A percentile compares a stretch with the other conserved stretches of the same genome.
phyloP scores from a whole-genome alignment of 106 monocot species.

The Dendrobium catenatum region DNA sequence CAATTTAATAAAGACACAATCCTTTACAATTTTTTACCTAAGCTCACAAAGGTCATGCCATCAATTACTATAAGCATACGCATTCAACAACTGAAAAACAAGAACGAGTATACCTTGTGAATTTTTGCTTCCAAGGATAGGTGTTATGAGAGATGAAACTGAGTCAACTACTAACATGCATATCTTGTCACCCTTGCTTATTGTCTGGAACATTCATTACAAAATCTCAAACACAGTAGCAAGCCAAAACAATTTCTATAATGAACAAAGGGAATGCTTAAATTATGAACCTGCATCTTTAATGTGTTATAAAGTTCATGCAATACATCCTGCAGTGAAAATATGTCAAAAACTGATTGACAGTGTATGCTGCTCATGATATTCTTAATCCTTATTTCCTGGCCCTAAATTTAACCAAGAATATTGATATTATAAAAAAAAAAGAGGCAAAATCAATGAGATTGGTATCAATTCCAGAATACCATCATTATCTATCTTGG shows the following conservation, averaged over 20 bases:
- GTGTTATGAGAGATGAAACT: constrained; percentile 68
- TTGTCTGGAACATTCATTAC: constrained; percentile 31
- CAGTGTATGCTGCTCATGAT: constrained; percentile 69
- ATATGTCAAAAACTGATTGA: constrained; percentile 79
- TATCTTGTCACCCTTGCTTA: constrained; percentile 25
- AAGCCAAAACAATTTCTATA: not conserved
- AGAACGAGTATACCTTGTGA: constrained; percentile 51
- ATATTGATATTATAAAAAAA: not conserved
- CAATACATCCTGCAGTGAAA: constrained; percentile 52
- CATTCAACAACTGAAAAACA: not conserved
- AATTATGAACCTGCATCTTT: constrained; percentile 29
- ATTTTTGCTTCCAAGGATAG: constrained; percentile 65
- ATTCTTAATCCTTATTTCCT: constrained; percentile 35
- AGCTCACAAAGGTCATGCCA: not conserved
- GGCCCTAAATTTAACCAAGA: constrained; percentile 29
- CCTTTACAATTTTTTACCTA: not conserved
- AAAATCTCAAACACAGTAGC: constrained; percentile 3
- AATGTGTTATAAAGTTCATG: constrained; percentile 39
- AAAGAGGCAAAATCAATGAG: not conserved
- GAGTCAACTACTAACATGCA: constrained; percentile 78
- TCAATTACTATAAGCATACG: not conserved
- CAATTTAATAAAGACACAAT: not conserved
- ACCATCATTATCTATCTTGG: not conserved
- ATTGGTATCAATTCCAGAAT: not conserved
- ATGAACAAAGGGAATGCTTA: not conserved